Base-by-base conservation (phyloP, 2,329 filamentous ascomycete species). In the Neopestalotiopsis sp. region DNA sequence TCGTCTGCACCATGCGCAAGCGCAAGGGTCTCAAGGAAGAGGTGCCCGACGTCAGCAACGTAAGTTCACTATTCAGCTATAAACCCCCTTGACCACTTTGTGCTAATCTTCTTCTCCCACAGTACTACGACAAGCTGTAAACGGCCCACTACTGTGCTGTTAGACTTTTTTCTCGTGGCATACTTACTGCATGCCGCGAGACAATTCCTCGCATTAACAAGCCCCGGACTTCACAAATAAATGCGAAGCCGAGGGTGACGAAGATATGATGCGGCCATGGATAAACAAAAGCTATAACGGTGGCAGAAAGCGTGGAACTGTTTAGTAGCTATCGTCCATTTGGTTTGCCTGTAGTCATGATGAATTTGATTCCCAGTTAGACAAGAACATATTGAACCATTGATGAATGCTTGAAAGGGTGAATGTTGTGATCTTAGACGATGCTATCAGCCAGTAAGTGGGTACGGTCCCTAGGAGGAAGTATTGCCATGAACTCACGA, bases 101-200 rank as follows among this genome's bases (percentile, higher is more conserved):
- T 76, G 71, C 80, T 86, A 81, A 88, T 84, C 73, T 53, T n/a
- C 80, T 73, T 62, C 68, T 38, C 74, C 75, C 78, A 77, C 80
- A 97, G 93, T 97, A 97, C 92, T 97, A 97, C 87, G 94, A 98
- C 92, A 98, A 98, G 92, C 91, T 98, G 88, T 98, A 97, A 89
- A 83, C 79, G 79, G 77, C 76, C 81, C 80, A 77, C 78, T 75
- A 76, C 78, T 76, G 77, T 79, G 79, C 78, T 80, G 79, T 85
- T 82, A 82, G 81, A 85, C 80, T 80, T 79, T 78, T 76, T 79
- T 79, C 78, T 80, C 76, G 79, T 82, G 83, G 80, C 82, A 76
- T 77, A 77, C 74, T 78, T 80, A 79, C 79, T 80, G 78, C 79
- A 75, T 73, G 74, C 78, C 74, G 81, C 81, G 80, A 81, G 81